Conservation (phyloP, 805 yeast genomes). For the Zygosaccharomyces bisporus region DNA sequence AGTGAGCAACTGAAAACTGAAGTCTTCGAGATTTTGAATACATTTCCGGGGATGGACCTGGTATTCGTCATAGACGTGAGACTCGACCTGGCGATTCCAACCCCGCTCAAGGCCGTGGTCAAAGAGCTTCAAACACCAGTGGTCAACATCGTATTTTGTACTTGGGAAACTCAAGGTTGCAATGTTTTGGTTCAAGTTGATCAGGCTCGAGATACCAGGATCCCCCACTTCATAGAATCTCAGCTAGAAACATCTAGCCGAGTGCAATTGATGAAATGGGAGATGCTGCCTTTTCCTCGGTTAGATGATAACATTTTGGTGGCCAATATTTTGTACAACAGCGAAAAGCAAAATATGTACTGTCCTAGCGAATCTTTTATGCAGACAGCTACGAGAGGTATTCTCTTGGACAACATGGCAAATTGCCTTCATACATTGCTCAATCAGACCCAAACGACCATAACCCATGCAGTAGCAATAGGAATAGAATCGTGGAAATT, state of each 20-base stretch:
- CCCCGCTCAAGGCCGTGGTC: conserved; percentile 10
- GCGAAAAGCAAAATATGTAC: conserved; percentile 28
- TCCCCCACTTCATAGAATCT: conserved; percentile 26
- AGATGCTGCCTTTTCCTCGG: conserved; percentile 26
- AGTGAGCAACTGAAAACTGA: conserved; percentile 22
- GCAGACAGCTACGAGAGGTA: conserved; percentile 25
- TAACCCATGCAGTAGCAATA: conserved; percentile 28
- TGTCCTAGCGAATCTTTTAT: conserved; percentile 22
- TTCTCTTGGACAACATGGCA: conserved; percentile 30
- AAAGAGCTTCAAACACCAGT: conserved; percentile 3
- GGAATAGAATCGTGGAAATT: conserved; percentile 26
- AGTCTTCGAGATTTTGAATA: conserved; percentile 14
- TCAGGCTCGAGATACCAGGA: conserved; percentile 4
- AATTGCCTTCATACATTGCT: conserved; percentile 25
- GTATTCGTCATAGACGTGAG: conserved; percentile 31
- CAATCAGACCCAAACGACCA: conserved; percentile 21
- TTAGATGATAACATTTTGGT: conserved; percentile 29
- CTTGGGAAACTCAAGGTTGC: conserved; percentile 20
- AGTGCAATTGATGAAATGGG: conserved; percentile 22
- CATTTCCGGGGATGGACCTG: conserved; percentile 14
- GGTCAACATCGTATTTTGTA: conserved; percentile 18
- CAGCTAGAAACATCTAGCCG: conserved; percentile 16
- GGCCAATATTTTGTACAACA: conserved; percentile 24
- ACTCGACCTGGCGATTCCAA: conserved; percentile 22
- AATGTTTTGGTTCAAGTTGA: conserved; percentile 9